Percentiles rank a stretch among this genome's conserved stretches.
These are phyloP conservation scores for Penicillium soppii DNA, from an alignment of 495 filamentous ascomycete species.

Conservation along the genomic window DNA sequence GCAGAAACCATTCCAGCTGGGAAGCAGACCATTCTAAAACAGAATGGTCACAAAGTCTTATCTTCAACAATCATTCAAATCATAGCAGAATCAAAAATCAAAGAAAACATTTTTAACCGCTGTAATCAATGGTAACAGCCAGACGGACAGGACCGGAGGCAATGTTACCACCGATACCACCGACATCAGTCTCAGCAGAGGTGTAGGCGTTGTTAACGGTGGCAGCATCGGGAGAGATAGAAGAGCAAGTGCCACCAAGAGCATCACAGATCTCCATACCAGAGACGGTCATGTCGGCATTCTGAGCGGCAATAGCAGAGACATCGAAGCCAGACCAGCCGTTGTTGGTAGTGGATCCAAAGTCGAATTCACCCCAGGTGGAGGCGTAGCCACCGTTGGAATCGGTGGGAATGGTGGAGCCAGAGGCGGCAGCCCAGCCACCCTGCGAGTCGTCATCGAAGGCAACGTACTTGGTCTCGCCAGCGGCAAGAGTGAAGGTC, in stretches of 20 bases:
- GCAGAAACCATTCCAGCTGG: constrained; percentile 20
- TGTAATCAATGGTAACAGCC: constrained; percentile 31
- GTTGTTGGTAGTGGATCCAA: constrained; percentile 32
- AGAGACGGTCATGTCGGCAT: constrained; percentile 29
- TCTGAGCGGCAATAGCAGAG: constrained; percentile 38
- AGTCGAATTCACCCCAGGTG: constrained; percentile 49
- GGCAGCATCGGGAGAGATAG: constrained; percentile 25
- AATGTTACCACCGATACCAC: constrained; percentile 43
- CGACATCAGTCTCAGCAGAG: constrained; percentile 28
- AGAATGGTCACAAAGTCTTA: constrained; percentile 4
- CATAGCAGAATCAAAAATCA: constrained; percentile 7
- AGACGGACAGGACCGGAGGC: constrained; percentile 28
- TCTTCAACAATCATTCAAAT: constrained; percentile 10
- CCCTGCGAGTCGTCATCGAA: constrained; percentile 48
- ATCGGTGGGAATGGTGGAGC: constrained; percentile 32
- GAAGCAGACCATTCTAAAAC: constrained; percentile 13
- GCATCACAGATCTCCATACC: constrained; percentile 38
- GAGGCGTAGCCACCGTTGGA: constrained; percentile 33
- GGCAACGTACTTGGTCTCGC: constrained; percentile 44
- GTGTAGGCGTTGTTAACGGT: constrained; percentile 39
- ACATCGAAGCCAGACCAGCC: constrained; percentile 46
- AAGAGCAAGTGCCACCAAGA: constrained; percentile 28
- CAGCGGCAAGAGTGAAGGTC: constrained; percentile 41
- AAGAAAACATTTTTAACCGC: constrained; percentile 20
- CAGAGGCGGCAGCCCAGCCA: constrained; percentile 34